phyloP scores from a whole-genome alignment of 2,329 filamentous ascomycete species.

The Penicillium fuscoglaucum region DNA sequence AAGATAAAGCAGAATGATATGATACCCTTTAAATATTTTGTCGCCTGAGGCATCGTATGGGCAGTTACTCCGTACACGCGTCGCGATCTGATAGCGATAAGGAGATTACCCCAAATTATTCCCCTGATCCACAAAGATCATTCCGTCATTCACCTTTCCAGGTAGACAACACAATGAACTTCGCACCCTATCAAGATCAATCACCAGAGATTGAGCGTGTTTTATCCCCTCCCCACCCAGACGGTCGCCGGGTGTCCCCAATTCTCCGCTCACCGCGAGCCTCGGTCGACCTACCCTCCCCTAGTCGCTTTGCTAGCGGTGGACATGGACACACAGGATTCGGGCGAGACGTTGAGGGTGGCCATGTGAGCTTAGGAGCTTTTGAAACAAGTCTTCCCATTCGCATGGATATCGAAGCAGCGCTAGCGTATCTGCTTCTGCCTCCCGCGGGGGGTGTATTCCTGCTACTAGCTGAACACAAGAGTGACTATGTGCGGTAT shows the following conservation, averaged over 20 bases:
- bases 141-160: not conserved
- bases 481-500: conserved; percentile 94
- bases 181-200: conserved; percentile 94
- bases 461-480: conserved; percentile 81
- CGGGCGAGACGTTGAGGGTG: conserved; percentile 45
- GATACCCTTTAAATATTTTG: conserved; percentile 7
- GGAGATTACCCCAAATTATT: conserved; percentile 7
- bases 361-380: conserved; percentile 67
- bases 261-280: conserved; percentile 55
- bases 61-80: not conserved
- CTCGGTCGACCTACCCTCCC: conserved; percentile 42
- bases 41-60: conserved; percentile 16
- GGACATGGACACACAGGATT: conserved; percentile 44
- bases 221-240: conserved; percentile 67
- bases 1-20: conserved; percentile 25
- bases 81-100: conserved; percentile 19
- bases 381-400: conserved; percentile 90
- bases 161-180: conserved; percentile 67
- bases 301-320: conserved; percentile 41
- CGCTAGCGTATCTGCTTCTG: conserved; percentile 79
- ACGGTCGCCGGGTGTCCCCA: conserved; percentile 53
- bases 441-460: conserved; percentile 85
- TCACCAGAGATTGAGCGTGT: conserved; percentile 81
- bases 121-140: conserved; percentile 6
- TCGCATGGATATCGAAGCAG: conserved; percentile 85